Evolutionary conservation across 2,329 filamentous ascomycete genomes (phyloP), one percentile per base, ranked within the genome.

Genomic region (Pseudogymnoascus sp.): DNA sequence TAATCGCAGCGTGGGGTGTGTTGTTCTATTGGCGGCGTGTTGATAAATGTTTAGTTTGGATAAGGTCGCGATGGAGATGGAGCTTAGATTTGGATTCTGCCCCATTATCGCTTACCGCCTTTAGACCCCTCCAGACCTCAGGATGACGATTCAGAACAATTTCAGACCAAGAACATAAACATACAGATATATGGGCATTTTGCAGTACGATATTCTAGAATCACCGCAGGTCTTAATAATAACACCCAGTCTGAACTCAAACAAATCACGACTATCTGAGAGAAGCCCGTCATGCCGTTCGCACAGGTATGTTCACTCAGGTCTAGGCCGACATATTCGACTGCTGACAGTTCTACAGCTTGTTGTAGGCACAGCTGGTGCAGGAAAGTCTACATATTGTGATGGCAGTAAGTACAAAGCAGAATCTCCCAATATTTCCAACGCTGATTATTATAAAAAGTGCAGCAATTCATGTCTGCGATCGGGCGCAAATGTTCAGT

Each of bases 311-410:
- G 37, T 37, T 35, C 19, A 19, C 18, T 3, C 33, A 38, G 41
- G 18, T 21, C 18, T n/a, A 30, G 57, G 18, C n/a, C 13, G 57
- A 59, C 19, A 23, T 7, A 12, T 13, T 15, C 56, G 5, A 39
- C 13, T 38, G 8, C 21, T 57, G 21, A 60, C n/a, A 28, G 3
- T 18, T 28, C 26, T 45, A 23, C 89, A 95, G 76, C 84, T 96
- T 41, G 85, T 96, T 35, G 85, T 96, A 68, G 94, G 94, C n/a
- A 92, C 92, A 66, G 94, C 94, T 5, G 94, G 94, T 68, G 85
- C 91, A 28, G 94, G 94, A 63, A 99, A 99, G 77, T 96, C 91
- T 65, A 99, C 94, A 6, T 96, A 96, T 73, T 97, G 92, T 78
- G 90, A 97, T 84, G 94, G 94, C 71, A 96, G 84, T 86, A 73